phyloP scores from a whole-genome alignment of 441 rosid species.

The Jatropha podagrica region DNA sequence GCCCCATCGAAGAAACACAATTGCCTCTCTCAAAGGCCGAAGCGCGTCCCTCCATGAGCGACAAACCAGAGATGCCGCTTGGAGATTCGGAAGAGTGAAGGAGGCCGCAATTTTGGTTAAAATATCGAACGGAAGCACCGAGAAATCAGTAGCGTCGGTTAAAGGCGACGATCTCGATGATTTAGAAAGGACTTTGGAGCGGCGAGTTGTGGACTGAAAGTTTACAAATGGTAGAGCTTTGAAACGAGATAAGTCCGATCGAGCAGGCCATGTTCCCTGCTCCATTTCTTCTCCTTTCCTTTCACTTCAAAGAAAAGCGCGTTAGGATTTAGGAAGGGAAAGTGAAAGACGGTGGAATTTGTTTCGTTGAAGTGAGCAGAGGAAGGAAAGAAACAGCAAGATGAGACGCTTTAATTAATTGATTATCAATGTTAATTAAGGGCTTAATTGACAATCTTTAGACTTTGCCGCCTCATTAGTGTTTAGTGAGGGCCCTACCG shows the following conservation, averaged over 20 bases:
- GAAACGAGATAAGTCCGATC: slow-evolving; percentile 47
- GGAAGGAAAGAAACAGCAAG: not conserved
- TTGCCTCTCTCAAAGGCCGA: slow-evolving; percentile 77
- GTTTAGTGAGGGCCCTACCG: not conserved
- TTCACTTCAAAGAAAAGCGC: not conserved
- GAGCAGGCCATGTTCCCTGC: slow-evolving; percentile 58
- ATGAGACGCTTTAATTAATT: not conserved
- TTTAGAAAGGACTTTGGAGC: not conserved
- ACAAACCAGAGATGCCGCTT: slow-evolving; percentile 69
- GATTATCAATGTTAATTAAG: not conserved
- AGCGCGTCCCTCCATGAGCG: slow-evolving; percentile 80
- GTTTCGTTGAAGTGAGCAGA: not conserved
- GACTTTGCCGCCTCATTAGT: not conserved
- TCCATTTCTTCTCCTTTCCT: too few species aligned
- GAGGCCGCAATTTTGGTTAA: slow-evolving; percentile 62
- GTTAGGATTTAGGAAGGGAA: not conserved
- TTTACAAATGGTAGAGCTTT: slow-evolving; percentile 31
- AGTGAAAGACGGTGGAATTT: not conserved
- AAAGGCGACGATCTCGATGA: slow-evolving; percentile 1
- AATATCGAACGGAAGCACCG: slow-evolving; percentile 68
- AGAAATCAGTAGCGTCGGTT: slow-evolving; percentile 40
- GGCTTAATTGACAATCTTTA: not conserved
- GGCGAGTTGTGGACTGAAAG: not conserved
- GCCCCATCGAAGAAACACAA: slow-evolving; percentile 69
- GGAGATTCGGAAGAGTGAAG: slow-evolving; percentile 60